These are phyloP conservation scores for Fusarium papillatum DNA, from an alignment of 2,329 filamentous ascomycete genomes.

Conservation along the genomic window DNA sequence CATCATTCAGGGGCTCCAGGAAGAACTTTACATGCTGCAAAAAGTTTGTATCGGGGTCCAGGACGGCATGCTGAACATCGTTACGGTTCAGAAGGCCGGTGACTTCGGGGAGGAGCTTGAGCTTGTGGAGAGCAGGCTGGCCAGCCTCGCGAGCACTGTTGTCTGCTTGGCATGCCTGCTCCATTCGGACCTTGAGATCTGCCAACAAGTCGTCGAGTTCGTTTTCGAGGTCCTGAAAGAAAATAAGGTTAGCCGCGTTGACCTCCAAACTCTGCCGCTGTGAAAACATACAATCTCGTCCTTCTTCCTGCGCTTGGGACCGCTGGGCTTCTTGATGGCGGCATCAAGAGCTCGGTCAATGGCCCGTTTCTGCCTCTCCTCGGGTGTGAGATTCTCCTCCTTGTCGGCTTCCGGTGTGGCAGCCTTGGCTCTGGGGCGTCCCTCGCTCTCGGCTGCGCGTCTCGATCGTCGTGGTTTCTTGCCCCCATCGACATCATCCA, in stretches of 20 bases:
- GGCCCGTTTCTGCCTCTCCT: constrained; percentile 86
- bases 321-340: constrained; percentile 82
- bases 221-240: constrained; percentile 83
- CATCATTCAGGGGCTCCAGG: constrained; percentile 94
- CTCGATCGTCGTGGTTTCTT: constrained; percentile 62
- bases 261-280: neutral
- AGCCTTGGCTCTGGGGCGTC: constrained; percentile 59
- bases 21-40: constrained; percentile 97
- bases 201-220: constrained; percentile 93
- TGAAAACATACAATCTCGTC: constrained; percentile 81
- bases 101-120: constrained; percentile 94
- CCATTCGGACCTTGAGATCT: constrained; percentile 90
- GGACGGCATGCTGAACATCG: constrained; percentile 84
- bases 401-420: constrained; percentile 72
- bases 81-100: constrained; percentile 91
- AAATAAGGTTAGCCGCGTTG: constrained; percentile 32
- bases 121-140: constrained; percentile 90
- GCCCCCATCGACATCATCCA: constrained; percentile 62
- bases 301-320: constrained; percentile 80
- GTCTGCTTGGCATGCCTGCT: constrained; percentile 88
- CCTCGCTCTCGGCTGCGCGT: constrained; percentile 57
- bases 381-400: constrained; percentile 85
- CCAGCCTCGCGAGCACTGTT: constrained; percentile 84
- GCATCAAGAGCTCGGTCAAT: constrained; percentile 91
- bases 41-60: constrained; percentile 96